phyloP scores from a whole-genome alignment of 23 red algal genomes.

The Gracilaria caudata region DNA sequence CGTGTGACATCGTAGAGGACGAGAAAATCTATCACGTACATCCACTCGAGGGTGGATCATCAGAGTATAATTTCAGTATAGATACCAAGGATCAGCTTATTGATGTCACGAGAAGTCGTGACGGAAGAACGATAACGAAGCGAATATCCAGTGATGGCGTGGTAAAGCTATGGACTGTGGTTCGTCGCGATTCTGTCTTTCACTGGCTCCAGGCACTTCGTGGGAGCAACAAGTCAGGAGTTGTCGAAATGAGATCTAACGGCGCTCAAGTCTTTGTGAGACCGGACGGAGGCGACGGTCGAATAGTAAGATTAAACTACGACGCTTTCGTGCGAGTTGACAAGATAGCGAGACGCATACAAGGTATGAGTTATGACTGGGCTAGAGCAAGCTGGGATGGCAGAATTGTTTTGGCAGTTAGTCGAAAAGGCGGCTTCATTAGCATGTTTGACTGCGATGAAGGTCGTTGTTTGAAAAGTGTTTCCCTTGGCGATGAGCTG shows the following conservation, averaged over 20 bases:
- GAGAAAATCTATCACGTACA: background rate
- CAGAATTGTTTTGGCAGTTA: slow-evolving; percentile 12
- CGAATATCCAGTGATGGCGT: background rate
- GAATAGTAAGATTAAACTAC: slow-evolving; percentile 22
- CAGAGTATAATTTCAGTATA: slow-evolving; percentile 32
- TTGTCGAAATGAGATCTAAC: slow-evolving; percentile 24
- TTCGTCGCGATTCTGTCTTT: slow-evolving; percentile 17
- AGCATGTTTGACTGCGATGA: slow-evolving; percentile 37
- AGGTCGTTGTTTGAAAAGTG: slow-evolving; percentile 13
- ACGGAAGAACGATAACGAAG: slow-evolving; percentile 27
- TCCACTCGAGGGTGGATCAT: background rate
- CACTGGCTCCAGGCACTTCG: slow-evolving; percentile 14
- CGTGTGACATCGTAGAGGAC: background rate
- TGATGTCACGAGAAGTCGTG: slow-evolving; percentile 29
- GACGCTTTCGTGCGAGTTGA: background rate
- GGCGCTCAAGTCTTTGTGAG: slow-evolving; percentile 9
- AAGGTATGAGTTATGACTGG: slow-evolving; percentile 22
- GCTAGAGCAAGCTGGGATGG: slow-evolving; percentile 28
- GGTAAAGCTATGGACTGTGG: slow-evolving; percentile 30
- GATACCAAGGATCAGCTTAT: slow-evolving; percentile 10
- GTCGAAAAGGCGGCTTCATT: slow-evolving; percentile 17
- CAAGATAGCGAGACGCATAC: slow-evolving; percentile 15
- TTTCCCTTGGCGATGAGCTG: background rate
- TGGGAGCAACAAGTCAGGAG: slow-evolving; percentile 17
- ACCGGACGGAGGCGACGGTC: slow-evolving; percentile 11